Conservation (phyloP, 2,329 filamentous ascomycete species). For the Stagonosporopsis vannaccii region DNA sequence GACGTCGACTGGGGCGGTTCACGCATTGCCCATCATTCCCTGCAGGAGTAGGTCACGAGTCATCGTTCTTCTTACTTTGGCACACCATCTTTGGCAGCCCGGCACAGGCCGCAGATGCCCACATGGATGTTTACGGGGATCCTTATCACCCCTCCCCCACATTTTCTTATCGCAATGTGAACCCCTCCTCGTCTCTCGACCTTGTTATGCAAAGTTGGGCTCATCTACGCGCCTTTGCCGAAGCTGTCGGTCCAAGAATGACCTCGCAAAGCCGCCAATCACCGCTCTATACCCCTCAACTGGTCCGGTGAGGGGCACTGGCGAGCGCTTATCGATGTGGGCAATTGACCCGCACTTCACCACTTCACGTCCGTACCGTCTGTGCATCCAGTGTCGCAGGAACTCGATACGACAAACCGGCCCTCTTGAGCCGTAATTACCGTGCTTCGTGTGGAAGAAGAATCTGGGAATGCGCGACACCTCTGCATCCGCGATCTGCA, state of each 20-base stretch:
- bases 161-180: constrained; percentile 3
- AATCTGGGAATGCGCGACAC: constrained; percentile 32
- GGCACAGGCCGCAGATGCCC: constrained; percentile 17
- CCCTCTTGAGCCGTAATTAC: constrained; percentile 16
- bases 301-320: constrained; percentile 11
- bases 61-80: constrained; percentile 5
- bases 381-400: neutral
- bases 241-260: constrained; percentile 12
- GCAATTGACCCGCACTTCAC: constrained; percentile 12
- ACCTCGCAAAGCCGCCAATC: constrained; percentile 28
- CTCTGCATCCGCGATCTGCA: constrained; percentile 40
- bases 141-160: constrained; percentile 17
- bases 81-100: constrained; percentile 13
- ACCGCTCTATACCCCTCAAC: constrained; percentile 22
- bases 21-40: constrained; percentile 8
- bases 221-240: constrained; percentile 13
- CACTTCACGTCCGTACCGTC: neutral
- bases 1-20: constrained; percentile 17
- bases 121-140: constrained; percentile 18
- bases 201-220: constrained; percentile 7
- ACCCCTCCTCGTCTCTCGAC: constrained; percentile 12
- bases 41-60: constrained; percentile 17
- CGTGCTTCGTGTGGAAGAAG: constrained; percentile 8
- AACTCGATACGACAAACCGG: constrained; percentile 6
- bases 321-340: constrained; percentile 9